Evolutionary conservation across 495 filamentous ascomycete species (phyloP).

Genomic region (Neurospora sublineolata): DNA sequence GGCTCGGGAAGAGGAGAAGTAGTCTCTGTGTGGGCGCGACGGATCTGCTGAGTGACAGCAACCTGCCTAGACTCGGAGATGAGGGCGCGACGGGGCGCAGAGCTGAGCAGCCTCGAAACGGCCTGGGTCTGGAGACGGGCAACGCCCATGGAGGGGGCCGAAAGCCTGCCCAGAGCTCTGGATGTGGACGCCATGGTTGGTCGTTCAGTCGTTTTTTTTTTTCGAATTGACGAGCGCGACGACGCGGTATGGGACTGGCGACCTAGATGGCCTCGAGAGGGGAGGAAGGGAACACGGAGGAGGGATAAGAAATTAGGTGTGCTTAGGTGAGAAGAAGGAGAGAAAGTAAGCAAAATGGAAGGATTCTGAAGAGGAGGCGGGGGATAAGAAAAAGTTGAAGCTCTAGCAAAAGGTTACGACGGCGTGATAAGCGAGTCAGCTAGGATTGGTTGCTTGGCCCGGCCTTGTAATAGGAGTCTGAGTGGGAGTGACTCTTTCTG

Average conservation of each 20-base stretch:
- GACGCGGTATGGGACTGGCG: not conserved
- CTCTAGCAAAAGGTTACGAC: not conserved
- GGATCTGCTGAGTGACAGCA: slow-evolving; percentile 25
- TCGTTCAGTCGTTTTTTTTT: not conserved
- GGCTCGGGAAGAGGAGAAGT: slow-evolving; percentile 13
- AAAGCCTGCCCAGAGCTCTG: slow-evolving; percentile 23
- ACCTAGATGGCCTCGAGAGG: not conserved
- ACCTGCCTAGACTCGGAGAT: slow-evolving; percentile 12
- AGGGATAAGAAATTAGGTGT: not conserved
- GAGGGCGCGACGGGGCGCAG: slow-evolving; percentile 13
- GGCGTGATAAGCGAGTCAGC: not conserved
- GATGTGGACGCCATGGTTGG: slow-evolving; percentile 22
- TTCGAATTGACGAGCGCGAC: slow-evolving; percentile 17
- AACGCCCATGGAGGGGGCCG: slow-evolving; percentile 13
- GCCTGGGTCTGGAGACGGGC: slow-evolving; percentile 11
- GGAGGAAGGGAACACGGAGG: not conserved
- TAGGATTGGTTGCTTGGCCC: not conserved
- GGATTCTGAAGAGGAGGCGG: slow-evolving; percentile 1
- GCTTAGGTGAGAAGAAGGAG: not conserved
- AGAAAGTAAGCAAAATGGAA: slow-evolving; percentile 1
- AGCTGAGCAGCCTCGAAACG: slow-evolving; percentile 18
- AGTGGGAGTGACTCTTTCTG: not conserved
- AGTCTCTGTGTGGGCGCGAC: slow-evolving; percentile 29
- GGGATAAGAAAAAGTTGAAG: slow-evolving; percentile 1
- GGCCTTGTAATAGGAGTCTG: not conserved